Percentiles rank a stretch among this genome's conserved stretches.
Evolutionary conservation across 148 eudicot species (phyloP).

Genomic region (Fagopyrum homotropicum): DNA sequence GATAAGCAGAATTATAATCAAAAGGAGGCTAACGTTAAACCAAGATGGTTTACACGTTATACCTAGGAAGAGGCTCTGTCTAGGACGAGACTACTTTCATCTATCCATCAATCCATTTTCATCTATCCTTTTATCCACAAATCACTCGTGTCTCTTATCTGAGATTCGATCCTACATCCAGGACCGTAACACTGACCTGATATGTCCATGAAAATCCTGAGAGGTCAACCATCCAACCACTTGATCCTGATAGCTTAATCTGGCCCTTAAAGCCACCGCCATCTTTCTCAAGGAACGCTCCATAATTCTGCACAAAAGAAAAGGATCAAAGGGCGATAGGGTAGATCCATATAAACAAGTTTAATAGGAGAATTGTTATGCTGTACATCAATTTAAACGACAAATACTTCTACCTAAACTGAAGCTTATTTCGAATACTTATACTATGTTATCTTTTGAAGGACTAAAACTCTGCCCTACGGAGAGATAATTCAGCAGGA

Average conservation of each 20-base stretch:
- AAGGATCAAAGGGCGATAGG: neutral
- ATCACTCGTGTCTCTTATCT: too few species aligned
- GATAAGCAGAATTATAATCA: too few species aligned
- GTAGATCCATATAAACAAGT: neutral
- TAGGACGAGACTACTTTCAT: too few species aligned
- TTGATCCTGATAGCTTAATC: constrained; percentile 61
- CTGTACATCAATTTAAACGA: neutral
- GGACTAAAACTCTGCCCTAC: neutral
- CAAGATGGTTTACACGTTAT: too few species aligned
- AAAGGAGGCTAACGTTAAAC: too few species aligned
- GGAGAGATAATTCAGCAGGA: neutral
- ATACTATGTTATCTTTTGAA: neutral
- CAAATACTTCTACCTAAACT: neutral
- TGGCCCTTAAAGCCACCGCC: constrained; percentile 89
- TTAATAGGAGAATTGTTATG: neutral
- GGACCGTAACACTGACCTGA: constrained; percentile 72
- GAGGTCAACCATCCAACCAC: constrained; percentile 56
- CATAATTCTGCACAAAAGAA: constrained; percentile 62
- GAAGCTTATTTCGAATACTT: neutral
- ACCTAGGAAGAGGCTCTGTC: too few species aligned
- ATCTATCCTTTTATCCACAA: too few species aligned
- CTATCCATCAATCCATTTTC: too few species aligned
- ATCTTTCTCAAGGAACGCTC: constrained; percentile 88
- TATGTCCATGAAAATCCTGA: constrained; percentile 66
- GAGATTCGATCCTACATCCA: too few species aligned